Base-by-base conservation (phyloP, 2,329 filamentous ascomycete genomes). In the Fusarium sp. region DNA sequence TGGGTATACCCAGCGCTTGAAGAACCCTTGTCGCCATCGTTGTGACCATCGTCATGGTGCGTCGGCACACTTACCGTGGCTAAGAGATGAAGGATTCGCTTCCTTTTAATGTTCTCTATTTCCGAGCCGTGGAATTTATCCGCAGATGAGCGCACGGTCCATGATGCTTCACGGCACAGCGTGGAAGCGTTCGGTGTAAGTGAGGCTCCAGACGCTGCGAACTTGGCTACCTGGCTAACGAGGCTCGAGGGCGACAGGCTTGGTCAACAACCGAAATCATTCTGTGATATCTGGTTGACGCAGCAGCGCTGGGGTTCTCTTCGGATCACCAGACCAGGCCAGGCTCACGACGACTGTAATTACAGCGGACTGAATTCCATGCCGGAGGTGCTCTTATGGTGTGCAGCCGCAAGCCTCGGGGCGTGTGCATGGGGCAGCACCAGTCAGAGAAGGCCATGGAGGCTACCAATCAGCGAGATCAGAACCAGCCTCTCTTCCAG, bases 401-500 rank as follows among this genome's bases (percentile, higher is more conserved):
- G 60, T 38, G 60, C 31, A 35, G 33, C 50, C 50, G 59, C 60
- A 40, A 63, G 42, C 31, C 20, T 52, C 20, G 29, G 60, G 60
- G 59, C 59, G 42, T 50, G 40, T 31, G 42, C 42, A 50, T 62
- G 59, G 40, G 25, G 33, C 54, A 27, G 9, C 35, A 50, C 59
- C 59, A 61, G 59, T 47, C 29, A 61, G 58, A 61, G 38, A 47
- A 47, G n/a, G 10, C 18, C 58, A 33, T 22, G 18, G 40, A 25
- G 38, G 9, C 60, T 68, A 52, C 71, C 71, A 74, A 74, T 74
- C 67, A 74, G 27, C 36, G 36, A 22, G 7, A 29, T 22, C 18
- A 11, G 42, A 31, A 40, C 63, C 52, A 68, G 29, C 33, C 47
- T 40, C 54, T 56, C 29, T 63, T 60, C 71, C 71, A 74, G 61